A percentile compares a stretch with the other conserved stretches of the same genome.
Conservation (phyloP, 1,284 basidiomycete species). For the Farysia itapuensis region DNA sequence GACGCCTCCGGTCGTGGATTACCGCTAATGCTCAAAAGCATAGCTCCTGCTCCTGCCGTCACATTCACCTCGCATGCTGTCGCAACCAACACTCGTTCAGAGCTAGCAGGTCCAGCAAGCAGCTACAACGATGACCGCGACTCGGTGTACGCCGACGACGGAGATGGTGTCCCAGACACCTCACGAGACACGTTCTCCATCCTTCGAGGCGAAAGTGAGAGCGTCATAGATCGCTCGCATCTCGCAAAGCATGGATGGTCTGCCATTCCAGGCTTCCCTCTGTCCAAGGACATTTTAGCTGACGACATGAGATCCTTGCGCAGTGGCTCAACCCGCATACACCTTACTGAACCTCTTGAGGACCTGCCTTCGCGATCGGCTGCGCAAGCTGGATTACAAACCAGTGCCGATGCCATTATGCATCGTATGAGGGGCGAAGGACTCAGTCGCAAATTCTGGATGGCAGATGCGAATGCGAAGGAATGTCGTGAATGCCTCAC, state of each 20-base stretch:
- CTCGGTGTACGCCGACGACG: slow-evolving; percentile 26
- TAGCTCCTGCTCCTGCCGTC: slow-evolving; percentile 38
- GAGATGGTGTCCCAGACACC: slow-evolving; percentile 22
- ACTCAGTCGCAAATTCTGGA: slow-evolving; percentile 56
- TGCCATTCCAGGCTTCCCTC: slow-evolving; percentile 49
- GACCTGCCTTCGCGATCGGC: slow-evolving; percentile 11
- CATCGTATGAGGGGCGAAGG: slow-evolving; percentile 52
- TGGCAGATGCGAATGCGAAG: slow-evolving; percentile 81
- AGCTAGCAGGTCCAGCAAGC: slow-evolving; percentile 9
- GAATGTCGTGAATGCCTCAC: slow-evolving; percentile 64
- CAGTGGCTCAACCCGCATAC: slow-evolving; percentile 39
- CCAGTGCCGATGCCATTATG: slow-evolving; percentile 50
- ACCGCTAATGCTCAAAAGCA: slow-evolving; percentile 22
- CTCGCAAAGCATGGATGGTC: slow-evolving; percentile 43
- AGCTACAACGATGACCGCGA: slow-evolving; percentile 38
- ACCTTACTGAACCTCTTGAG: slow-evolving; percentile 38
- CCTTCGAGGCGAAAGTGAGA: slow-evolving; percentile 16
- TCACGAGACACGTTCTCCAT: slow-evolving; percentile 25
- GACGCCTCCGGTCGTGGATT: slow-evolving; percentile 3
- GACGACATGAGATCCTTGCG: slow-evolving; percentile 50
- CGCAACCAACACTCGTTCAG: slow-evolving; percentile 26
- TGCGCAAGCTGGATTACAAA: slow-evolving; percentile 36
- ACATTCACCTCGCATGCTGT: slow-evolving; percentile 39
- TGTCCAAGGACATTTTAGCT: slow-evolving; percentile 49
- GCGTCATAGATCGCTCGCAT: slow-evolving; percentile 24